phyloP scores from a whole-genome alignment of 2,329 filamentous ascomycete genomes.

The Alternaria triticina region DNA sequence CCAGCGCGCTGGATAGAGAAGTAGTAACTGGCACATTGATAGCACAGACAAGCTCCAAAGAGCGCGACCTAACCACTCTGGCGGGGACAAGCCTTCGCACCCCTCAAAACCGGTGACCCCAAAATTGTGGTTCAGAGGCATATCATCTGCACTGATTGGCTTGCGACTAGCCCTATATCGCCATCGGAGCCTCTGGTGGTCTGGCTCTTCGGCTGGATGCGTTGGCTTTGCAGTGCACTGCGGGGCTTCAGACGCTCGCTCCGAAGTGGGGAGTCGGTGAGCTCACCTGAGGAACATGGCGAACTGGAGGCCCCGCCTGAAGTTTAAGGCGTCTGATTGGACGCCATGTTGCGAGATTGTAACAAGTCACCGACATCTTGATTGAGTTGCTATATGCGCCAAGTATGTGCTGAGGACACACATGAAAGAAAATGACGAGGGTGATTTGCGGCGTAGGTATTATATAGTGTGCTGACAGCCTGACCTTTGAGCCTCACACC shows the following conservation, averaged over 20 bases:
- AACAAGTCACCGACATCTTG: slow-evolving; percentile 35
- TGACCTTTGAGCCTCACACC: slow-evolving; percentile 35
- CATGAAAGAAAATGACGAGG: slow-evolving; percentile 11
- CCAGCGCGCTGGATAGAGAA: not conserved
- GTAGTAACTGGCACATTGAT: not conserved
- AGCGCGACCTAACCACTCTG: not conserved
- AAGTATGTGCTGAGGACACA: slow-evolving; percentile 26
- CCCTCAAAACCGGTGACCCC: slow-evolving; percentile 23
- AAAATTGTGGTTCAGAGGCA: slow-evolving; percentile 32
- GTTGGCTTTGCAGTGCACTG: slow-evolving; percentile 40
- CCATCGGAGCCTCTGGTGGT: slow-evolving; percentile 23
- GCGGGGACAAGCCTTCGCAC: not conserved
- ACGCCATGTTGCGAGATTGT: not conserved
- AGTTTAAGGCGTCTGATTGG: slow-evolving; percentile 25
- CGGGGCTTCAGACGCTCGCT: slow-evolving; percentile 28
- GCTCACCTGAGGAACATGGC: slow-evolving; percentile 23
- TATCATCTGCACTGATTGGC: slow-evolving; percentile 26
- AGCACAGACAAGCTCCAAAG: not conserved
- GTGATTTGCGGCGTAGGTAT: not conserved
- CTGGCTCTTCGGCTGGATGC: slow-evolving; percentile 39
- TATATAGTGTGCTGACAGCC: slow-evolving; percentile 26
- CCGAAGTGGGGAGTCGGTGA: slow-evolving; percentile 40
- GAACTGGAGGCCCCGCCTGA: slow-evolving; percentile 15
- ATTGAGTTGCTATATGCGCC: slow-evolving; percentile 33
- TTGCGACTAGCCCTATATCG: slow-evolving; percentile 26